Evolutionary conservation across 208 protist species (phyloP).

Genomic region (Wallacemonas sp.): DNA sequence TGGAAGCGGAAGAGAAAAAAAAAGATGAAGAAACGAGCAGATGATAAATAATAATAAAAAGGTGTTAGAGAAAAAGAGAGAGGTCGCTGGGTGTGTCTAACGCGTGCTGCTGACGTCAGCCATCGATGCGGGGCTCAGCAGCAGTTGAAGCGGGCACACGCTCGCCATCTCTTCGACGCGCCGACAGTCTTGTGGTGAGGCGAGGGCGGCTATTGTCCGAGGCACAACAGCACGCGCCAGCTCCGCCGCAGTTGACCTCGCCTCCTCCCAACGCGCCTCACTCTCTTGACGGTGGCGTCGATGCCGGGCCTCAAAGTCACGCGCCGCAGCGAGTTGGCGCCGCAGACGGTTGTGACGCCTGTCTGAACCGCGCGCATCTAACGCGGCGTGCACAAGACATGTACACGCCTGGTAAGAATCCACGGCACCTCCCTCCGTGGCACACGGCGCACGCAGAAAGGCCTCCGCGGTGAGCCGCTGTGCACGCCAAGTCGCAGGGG

Average conservation of each 20-base stretch:
- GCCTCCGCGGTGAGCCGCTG: neutral
- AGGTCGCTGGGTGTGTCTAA: neutral
- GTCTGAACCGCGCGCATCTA: too few relatives aligned
- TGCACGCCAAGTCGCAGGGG: too few relatives aligned
- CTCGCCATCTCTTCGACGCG: neutral
- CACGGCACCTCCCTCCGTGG: neutral
- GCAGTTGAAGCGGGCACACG: conserved; percentile 1
- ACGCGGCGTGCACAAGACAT: neutral
- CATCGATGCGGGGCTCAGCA: neutral
- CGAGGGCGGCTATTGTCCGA: too few relatives aligned
- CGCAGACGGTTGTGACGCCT: too few relatives aligned
- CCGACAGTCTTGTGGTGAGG: neutral
- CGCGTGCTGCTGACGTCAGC: neutral
- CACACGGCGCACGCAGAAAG: neutral
- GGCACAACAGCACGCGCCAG: neutral
- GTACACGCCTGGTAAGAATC: neutral
- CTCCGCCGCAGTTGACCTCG: neutral
- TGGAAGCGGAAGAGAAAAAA: neutral
- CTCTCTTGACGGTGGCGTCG: conserved; percentile 5
- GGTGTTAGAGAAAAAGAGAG: neutral
- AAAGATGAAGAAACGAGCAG: neutral
- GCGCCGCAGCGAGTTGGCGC: neutral
- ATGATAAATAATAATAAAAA: neutral
- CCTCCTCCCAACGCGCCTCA: conserved; percentile 7
- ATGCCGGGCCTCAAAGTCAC: conserved; percentile 2